Conservation (phyloP, 2,329 filamentous ascomycete species). For the Aspergillus quadrilineatus region DNA sequence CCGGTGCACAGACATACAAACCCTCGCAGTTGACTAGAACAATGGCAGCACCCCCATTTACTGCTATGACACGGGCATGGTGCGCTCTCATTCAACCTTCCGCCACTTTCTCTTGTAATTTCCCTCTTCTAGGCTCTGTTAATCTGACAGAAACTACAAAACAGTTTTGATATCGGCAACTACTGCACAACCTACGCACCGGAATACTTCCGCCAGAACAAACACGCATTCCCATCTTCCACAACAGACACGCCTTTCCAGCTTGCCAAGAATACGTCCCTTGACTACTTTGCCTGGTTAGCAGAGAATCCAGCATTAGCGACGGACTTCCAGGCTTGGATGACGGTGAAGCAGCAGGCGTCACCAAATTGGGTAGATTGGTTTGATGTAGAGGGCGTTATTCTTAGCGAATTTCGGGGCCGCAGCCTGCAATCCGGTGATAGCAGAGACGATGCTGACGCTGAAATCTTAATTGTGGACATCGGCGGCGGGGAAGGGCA, state of each 20-base stretch:
- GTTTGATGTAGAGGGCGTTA: constrained; percentile 12
- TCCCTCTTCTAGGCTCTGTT: too few relatives aligned
- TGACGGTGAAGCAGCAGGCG: constrained; percentile 15
- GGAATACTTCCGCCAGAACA: constrained; percentile 1
- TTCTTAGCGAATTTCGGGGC: background rate
- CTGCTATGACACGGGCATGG: background rate
- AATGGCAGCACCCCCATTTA: constrained; percentile 16
- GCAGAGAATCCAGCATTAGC: constrained; percentile 14
- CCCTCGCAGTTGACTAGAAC: constrained; percentile 20
- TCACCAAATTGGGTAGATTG: constrained; percentile 17
- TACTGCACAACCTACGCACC: background rate
- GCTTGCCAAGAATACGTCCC: constrained; percentile 10
- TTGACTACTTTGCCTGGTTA: constrained; percentile 21
- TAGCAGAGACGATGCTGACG: background rate
- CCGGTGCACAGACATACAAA: constrained; percentile 21
- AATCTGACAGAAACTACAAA: background rate
- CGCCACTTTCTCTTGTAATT: too few relatives aligned
- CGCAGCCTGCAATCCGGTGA: background rate
- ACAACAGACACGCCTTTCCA: background rate
- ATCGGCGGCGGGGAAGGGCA: background rate
- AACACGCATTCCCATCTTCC: background rate
- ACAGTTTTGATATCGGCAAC: background rate
- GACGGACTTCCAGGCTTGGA: constrained; percentile 19
- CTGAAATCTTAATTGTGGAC: background rate
- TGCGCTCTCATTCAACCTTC: background rate